Evolutionary conservation across 805 yeast genomes (phyloP).

Genomic region (Monosporozyma siamensis): DNA sequence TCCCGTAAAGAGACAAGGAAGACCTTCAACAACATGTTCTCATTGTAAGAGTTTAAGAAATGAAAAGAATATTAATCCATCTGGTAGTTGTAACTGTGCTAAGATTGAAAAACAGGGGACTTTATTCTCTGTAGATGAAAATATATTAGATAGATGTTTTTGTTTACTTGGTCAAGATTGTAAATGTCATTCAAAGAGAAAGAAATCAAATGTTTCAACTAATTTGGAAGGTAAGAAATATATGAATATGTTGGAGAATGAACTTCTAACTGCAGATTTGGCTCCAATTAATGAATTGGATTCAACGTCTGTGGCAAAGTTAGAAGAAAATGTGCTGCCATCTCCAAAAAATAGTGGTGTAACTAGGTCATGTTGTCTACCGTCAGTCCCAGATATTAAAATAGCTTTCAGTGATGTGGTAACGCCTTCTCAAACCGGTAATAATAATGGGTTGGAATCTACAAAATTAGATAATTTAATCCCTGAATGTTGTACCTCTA

Average conservation of each 20-base stretch:
- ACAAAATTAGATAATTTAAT: not conserved
- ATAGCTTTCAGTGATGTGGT: not conserved
- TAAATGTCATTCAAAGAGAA: constrained; percentile 10
- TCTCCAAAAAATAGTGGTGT: no score
- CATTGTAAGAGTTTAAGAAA: constrained; percentile 76
- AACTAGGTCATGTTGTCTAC: not conserved
- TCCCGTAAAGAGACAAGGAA: constrained; percentile 90
- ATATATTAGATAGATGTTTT: constrained; percentile 1
- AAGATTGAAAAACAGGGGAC: constrained; percentile 2
- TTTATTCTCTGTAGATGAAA: not conserved
- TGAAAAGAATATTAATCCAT: constrained; percentile 50
- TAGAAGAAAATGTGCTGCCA: not conserved
- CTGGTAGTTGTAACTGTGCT: constrained; percentile 14
- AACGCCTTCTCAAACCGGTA: no score
- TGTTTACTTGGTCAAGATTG: constrained; percentile 8
- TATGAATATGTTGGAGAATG: not conserved
- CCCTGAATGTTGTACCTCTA: not conserved
- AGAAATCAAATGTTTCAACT: not conserved
- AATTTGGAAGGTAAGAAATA: not conserved
- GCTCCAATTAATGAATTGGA: no score
- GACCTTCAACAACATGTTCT: constrained; percentile 86
- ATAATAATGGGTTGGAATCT: not conserved
- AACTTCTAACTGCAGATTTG: no score
- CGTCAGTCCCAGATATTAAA: not conserved
- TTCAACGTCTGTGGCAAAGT: no score